Conservation (phyloP, 1,284 basidiomycete species). For the Trichosporon faecale region DNA sequence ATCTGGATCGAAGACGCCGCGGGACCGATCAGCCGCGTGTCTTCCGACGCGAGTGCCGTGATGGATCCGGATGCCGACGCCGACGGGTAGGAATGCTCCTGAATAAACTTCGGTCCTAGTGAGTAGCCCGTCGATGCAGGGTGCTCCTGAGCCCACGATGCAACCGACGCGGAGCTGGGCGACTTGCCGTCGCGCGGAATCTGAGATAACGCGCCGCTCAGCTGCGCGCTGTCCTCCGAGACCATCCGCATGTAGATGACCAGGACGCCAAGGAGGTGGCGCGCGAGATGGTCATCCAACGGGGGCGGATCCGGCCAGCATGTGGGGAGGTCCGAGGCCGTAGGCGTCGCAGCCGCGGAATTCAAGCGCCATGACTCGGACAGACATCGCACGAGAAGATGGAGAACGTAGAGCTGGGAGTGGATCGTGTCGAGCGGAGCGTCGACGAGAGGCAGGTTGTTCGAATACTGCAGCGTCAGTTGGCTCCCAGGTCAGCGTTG, state of each 20-base stretch:
- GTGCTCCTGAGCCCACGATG: conserved; percentile 23
- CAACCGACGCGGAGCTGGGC: conserved; percentile 25
- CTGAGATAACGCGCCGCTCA: conserved; percentile 13
- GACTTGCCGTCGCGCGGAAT: conserved; percentile 28
- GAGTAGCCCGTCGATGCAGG: conserved; percentile 23
- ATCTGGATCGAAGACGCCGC: conserved; percentile 27
- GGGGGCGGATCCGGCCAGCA: conserved; percentile 68
- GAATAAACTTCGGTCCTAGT: conserved; percentile 34
- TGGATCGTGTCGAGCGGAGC: conserved; percentile 72
- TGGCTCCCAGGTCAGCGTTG: conserved; percentile 53
- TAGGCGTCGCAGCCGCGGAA: conserved; percentile 22
- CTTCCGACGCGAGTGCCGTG: conserved; percentile 14
- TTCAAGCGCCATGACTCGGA: conserved; percentile 66
- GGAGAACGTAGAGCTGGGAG: conserved; percentile 83
- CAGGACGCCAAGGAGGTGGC: conserved; percentile 78
- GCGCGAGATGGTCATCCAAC: conserved; percentile 80
- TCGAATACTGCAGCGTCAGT: conserved; percentile 43
- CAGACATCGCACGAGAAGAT: conserved; percentile 72
- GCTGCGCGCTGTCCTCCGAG: conserved; percentile 42
- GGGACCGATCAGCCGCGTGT: conserved; percentile 17
- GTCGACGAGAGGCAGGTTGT: conserved; percentile 42
- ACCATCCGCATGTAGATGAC: conserved; percentile 75
- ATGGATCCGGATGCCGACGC: conserved; percentile 10
- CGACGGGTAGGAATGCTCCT: conserved; percentile 37
- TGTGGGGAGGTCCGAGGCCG: conserved; percentile 34